Percentiles rank a stretch among this genome's conserved stretches.
phyloP scores from a whole-genome alignment of 2,329 filamentous ascomycete genomes.

The Meredithiella fracta region DNA sequence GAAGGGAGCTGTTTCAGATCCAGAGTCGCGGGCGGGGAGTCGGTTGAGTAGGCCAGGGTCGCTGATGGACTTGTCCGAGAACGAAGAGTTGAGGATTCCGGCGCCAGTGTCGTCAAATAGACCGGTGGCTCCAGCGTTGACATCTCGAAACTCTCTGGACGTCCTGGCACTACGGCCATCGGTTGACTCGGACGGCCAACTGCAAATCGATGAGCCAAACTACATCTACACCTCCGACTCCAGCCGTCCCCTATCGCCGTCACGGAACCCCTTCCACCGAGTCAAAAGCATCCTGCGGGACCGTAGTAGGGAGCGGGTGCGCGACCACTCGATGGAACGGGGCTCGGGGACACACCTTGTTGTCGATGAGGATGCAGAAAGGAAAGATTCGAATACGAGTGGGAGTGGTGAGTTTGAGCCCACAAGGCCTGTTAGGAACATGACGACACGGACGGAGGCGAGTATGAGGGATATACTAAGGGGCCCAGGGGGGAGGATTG shows the following conservation, averaged over 20 bases:
- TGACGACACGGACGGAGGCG: constrained; percentile 38
- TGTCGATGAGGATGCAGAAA: neutral
- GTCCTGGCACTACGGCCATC: constrained; percentile 15
- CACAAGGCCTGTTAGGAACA: neutral
- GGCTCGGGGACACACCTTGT: neutral
- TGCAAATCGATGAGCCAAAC: neutral
- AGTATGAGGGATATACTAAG: constrained; percentile 44
- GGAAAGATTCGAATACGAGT: neutral
- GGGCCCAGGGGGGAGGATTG: constrained; percentile 44
- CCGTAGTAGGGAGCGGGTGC: constrained; percentile 11
- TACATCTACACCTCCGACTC: constrained; percentile 18
- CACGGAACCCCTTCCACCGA: constrained; percentile 40
- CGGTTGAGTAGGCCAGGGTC: constrained; percentile 23
- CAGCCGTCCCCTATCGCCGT: constrained; percentile 48
- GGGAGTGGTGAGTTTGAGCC: neutral
- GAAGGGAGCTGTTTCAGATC: neutral
- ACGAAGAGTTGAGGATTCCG: constrained; percentile 1
- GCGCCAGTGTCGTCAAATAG: constrained; percentile 16
- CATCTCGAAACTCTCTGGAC: constrained; percentile 6
- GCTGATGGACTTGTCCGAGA: constrained; percentile 25
- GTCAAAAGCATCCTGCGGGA: constrained; percentile 41
- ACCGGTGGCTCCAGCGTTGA: constrained; percentile 16
- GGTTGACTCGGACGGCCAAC: constrained; percentile 5
- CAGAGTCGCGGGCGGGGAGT: neutral
- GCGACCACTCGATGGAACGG: constrained; percentile 9